Base-by-base conservation (phyloP, 441 rosid genomes). In the Hura crepitans region DNA sequence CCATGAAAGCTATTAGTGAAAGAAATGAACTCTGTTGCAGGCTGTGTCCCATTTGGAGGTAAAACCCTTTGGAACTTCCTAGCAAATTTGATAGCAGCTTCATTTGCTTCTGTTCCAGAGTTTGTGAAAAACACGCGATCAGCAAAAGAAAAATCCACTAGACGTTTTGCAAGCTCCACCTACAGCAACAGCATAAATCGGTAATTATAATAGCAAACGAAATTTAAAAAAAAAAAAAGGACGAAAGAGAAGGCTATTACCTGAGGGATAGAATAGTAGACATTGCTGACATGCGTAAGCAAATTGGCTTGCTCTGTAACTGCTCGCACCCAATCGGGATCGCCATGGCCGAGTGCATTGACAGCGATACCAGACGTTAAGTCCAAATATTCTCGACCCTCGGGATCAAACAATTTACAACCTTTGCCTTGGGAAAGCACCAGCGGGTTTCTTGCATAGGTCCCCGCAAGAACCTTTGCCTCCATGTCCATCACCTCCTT, bases 41-140 rank as follows among this genome's bases (percentile, higher is more conserved):
- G 89, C 43, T 81, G 78, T 22, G 84, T 72, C 39, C 67, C 82
- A 63, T 79, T 79, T 6, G 96, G 91, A 60, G 83, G 71, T 11
- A 78, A 68, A 72, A 80, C 78, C 69, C 96, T 85, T 80, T 94
- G 97, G 53, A 86, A 90, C 75, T 94, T 94, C 76, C 96, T 81
- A 2, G 97, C 84, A 74, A 94, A 92, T 80, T 94, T 94, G 65
- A 94, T 90, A 15, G 99, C 97, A 33, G 97, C 97, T 82, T 94
- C 96, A 76, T 94, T 94, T 71, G 99, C 96, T 82, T 94, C 97
- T 0, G 97, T 84, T 65, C 99, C 97, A 57, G 97, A 87, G 76
- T 92, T 94, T 3, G 91, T 56, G 77, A 92, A 94, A 77, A 92
- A 94, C 23, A 90, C 94, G 13, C 91, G 83, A 77, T 88, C 94